Evolutionary conservation across 768 basidiomycete species (phyloP).

Genomic region (Nevesoporus exiguus): DNA sequence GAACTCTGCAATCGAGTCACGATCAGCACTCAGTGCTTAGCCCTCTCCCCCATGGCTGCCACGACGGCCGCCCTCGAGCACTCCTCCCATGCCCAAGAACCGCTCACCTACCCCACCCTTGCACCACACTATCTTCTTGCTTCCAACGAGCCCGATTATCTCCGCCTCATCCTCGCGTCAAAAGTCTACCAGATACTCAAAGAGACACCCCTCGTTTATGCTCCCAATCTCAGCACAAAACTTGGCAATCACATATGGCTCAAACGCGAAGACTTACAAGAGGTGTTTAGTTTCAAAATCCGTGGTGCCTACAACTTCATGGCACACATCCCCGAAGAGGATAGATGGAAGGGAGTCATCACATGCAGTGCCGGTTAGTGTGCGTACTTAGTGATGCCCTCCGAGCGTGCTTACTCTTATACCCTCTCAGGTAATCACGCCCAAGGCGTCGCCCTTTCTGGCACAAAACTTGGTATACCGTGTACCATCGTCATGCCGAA

Average conservation of each 20-base stretch:
- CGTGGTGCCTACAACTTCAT: conserved; percentile 99
- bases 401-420: background rate
- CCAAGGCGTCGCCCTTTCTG: conserved; percentile 97
- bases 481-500: conserved; percentile 99
- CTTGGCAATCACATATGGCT: conserved; percentile 94
- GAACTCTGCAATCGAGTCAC: conserved; percentile 7
- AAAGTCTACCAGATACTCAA: conserved; percentile 88
- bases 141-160: conserved; percentile 77
- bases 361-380: conserved; percentile 97
- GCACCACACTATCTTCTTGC: conserved; percentile 61
- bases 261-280: conserved; percentile 95
- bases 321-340: conserved; percentile 82
- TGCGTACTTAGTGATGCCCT: conserved; percentile 38
- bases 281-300: conserved; percentile 99
- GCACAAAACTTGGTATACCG: conserved; percentile 79
- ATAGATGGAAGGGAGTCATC: conserved; percentile 95
- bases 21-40: background rate
- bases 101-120: conserved; percentile 64
- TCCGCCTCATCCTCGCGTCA: conserved; percentile 81
- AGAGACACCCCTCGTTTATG: conserved; percentile 86
- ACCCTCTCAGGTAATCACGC: conserved; percentile 84
- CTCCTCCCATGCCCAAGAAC: conserved; percentile 64
- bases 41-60: conserved; percentile 13
- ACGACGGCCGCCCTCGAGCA: conserved; percentile 60
- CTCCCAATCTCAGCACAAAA: conserved; percentile 80